Conservation (phyloP, 176 grass and related monocot genomes). For the Zea luxurians region DNA sequence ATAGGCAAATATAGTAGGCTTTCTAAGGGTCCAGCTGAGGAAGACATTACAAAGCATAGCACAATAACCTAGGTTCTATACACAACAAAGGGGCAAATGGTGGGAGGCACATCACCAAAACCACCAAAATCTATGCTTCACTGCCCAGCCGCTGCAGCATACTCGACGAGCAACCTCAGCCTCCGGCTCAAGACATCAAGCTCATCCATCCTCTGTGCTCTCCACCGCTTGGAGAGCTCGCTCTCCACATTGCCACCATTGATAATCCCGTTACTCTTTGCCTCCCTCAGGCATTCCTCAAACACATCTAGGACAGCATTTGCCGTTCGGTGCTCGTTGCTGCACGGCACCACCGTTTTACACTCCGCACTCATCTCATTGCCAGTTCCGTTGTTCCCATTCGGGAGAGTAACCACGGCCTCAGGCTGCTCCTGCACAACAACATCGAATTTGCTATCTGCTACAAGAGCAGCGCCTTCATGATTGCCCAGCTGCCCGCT, state of each 20-base stretch:
- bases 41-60: conserved; percentile 46
- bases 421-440: conserved; percentile 35
- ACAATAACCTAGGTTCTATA: conserved; percentile 50
- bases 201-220: conserved; percentile 61
- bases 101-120: conserved; percentile 31
- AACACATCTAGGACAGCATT: conserved; percentile 66
- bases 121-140: conserved; percentile 30
- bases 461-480: conserved; percentile 3
- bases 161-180: conserved; percentile 65
- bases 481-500: conserved; percentile 28
- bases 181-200: conserved; percentile 62
- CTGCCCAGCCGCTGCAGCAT: conserved; percentile 35
- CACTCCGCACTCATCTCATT: conserved; percentile 33
- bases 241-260: conserved; percentile 21
- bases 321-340: conserved; percentile 43
- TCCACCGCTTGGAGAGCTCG: conserved; percentile 61
- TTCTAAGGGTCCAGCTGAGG: conserved; percentile 32
- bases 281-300: conserved; percentile 69
- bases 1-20: conserved; percentile 39
- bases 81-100: conserved; percentile 14
- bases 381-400: not conserved
- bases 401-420: not conserved
- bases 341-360: conserved; percentile 30
- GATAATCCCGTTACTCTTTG: conserved; percentile 26
- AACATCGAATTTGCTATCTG: conserved; percentile 35